Conservation (phyloP, 768 basidiomycete species). For the Sarcomyxa edulis region DNA sequence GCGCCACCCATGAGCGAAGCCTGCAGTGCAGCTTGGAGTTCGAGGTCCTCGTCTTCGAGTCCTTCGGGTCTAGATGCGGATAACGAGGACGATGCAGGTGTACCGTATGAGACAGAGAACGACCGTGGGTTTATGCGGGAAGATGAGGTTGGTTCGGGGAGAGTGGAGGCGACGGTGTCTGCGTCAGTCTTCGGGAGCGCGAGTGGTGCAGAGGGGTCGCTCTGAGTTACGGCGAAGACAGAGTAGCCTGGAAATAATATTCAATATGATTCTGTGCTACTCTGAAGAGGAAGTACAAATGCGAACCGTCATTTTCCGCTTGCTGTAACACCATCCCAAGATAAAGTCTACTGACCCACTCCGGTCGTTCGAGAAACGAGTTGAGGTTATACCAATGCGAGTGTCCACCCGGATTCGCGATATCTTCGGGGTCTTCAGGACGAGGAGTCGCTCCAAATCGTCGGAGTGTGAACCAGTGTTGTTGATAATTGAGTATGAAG, state of each 20-base stretch:
- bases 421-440: constrained; percentile 29
- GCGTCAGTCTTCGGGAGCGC: constrained; percentile 62
- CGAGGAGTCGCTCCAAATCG: constrained; percentile 53
- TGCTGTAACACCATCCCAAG: constrained; percentile 84
- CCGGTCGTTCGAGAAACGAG: constrained; percentile 62
- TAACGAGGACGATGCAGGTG: not conserved
- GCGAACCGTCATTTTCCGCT: constrained; percentile 76
- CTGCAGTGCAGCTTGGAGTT: constrained; percentile 83
- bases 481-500: constrained; percentile 80
- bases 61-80: constrained; percentile 28
- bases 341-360: constrained; percentile 82
- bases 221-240: constrained; percentile 69
- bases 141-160: constrained; percentile 48
- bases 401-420: constrained; percentile 31
- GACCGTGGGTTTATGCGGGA: no score
- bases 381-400: constrained; percentile 90
- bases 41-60: constrained; percentile 81
- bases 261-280: not conserved
- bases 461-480: constrained; percentile 88
- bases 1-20: constrained; percentile 54
- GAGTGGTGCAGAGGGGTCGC: constrained; percentile 46
- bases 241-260: constrained; percentile 56
- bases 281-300: not conserved
- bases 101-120: constrained; percentile 2
- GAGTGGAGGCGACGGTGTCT: constrained; percentile 63